These are phyloP conservation scores for Metrosideros polymorpha DNA, from an alignment of 441 rosid genomes.

Conservation along the genomic window DNA sequence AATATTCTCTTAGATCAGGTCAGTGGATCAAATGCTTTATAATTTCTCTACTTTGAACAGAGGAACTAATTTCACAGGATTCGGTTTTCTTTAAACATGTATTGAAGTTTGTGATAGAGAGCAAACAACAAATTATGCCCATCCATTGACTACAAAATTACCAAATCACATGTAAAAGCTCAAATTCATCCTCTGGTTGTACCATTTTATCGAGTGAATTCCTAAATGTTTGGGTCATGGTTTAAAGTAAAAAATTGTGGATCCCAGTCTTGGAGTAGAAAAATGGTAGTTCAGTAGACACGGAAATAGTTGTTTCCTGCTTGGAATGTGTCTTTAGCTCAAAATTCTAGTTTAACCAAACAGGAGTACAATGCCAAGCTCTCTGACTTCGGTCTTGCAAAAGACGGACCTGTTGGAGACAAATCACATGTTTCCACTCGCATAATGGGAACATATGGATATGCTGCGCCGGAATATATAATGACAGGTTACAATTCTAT, in stretches of 20 bases:
- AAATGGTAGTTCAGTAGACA: background rate
- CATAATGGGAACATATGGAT: conserved; percentile 80
- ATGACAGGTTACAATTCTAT: conserved; percentile 41
- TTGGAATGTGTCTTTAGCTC: background rate
- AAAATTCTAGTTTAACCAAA: background rate
- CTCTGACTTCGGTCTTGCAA: conserved; percentile 67
- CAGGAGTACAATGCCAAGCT: conserved; percentile 69
- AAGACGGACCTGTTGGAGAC: conserved; percentile 74
- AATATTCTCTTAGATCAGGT: conserved; percentile 61
- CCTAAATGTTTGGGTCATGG: background rate
- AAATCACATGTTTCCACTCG: conserved; percentile 72
- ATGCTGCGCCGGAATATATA: conserved; percentile 72
- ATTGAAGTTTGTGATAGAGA: background rate
- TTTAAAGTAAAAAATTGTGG: background rate
- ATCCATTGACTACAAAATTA: background rate
- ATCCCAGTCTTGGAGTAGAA: background rate
- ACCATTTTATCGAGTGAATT: background rate
- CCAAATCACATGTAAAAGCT: background rate
- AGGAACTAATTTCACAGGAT: background rate
- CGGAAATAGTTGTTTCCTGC: background rate
- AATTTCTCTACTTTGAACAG: background rate
- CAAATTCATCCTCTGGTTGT: background rate
- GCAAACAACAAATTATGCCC: background rate
- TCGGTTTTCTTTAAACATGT: background rate
- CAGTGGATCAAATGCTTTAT: conserved; percentile 4